These are phyloP conservation scores for Corchorus capsularis DNA, from an alignment of 345 rosid species.

Conservation along the genomic window DNA sequence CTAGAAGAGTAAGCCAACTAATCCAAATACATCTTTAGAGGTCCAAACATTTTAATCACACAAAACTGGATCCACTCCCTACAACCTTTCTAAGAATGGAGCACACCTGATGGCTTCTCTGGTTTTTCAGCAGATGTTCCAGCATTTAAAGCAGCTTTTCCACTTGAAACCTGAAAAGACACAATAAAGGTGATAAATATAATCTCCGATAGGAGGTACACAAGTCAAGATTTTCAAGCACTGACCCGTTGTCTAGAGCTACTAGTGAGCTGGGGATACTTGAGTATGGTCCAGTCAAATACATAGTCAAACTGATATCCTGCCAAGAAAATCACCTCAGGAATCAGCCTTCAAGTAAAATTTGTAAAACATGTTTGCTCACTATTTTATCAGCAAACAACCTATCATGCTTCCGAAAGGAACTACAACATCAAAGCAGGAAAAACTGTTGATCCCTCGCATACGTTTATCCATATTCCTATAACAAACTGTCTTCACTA, in stretches of 20 bases:
- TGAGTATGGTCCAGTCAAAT: constrained; percentile 62
- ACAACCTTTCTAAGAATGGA: constrained; percentile 23
- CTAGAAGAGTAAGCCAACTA: background rate
- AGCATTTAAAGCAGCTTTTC: constrained; percentile 31
- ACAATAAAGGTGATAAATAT: constrained; percentile 8
- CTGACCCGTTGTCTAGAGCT: constrained; percentile 49
- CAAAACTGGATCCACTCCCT: constrained; percentile 14
- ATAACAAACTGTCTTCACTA: background rate
- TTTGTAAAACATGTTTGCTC: background rate
- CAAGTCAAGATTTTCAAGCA: background rate
- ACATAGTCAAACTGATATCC: constrained; percentile 61
- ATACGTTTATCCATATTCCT: background rate
- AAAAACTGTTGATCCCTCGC: background rate
- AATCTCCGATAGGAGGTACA: background rate
- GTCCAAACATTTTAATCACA: constrained; percentile 12
- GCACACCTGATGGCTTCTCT: constrained; percentile 45
- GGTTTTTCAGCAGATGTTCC: constrained; percentile 40
- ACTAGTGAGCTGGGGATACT: constrained; percentile 53
- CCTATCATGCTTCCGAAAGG: background rate
- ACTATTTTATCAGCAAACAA: background rate
- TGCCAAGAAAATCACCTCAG: constrained; percentile 24
- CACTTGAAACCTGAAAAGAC: constrained; percentile 27
- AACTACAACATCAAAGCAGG: background rate
- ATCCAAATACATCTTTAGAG: background rate
- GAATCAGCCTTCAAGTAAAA: constrained; percentile 17